These are phyloP conservation scores for Chrysoporthe deuterocubensis DNA, from an alignment of 2,329 filamentous ascomycete genomes.

Conservation along the genomic window DNA sequence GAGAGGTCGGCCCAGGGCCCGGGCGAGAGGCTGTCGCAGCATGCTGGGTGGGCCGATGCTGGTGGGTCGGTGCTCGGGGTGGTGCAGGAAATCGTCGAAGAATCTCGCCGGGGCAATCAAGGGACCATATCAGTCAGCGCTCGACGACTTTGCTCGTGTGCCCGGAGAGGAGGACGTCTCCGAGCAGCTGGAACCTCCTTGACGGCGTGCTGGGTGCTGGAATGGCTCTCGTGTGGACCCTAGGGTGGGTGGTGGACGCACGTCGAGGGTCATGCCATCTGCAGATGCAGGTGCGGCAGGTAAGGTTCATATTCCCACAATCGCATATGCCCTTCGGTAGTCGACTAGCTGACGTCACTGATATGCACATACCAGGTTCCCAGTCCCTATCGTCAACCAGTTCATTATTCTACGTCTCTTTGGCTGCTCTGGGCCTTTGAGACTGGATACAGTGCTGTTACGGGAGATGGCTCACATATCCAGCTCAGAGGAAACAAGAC, in stretches of 20 bases:
- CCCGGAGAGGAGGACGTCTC: background rate
- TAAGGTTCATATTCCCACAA: background rate
- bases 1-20: slow-evolving; percentile 33
- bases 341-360: background rate
- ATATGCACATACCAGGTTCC: background rate
- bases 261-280: background rate
- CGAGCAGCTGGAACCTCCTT: background rate
- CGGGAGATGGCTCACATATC: too few relatives aligned
- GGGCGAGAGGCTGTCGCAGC: slow-evolving; percentile 36
- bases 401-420: too few relatives aligned
- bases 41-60: slow-evolving; percentile 31
- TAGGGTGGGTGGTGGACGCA: background rate
- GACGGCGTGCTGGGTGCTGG: background rate
- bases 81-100: too few relatives aligned
- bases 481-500: too few relatives aligned
- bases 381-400: too few relatives aligned
- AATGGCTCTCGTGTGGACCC: background rate
- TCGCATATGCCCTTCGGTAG: slow-evolving; percentile 1
- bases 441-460: too few relatives aligned
- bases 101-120: background rate
- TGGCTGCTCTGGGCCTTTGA: too few relatives aligned
- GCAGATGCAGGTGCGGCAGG: background rate
- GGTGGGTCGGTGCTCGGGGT: background rate
- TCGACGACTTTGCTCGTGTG: too few relatives aligned
- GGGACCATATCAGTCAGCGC: background rate